These are phyloP conservation scores for Lactifluus volemus DNA, from an alignment of 768 basidiomycete genomes.

Conservation along the genomic window DNA sequence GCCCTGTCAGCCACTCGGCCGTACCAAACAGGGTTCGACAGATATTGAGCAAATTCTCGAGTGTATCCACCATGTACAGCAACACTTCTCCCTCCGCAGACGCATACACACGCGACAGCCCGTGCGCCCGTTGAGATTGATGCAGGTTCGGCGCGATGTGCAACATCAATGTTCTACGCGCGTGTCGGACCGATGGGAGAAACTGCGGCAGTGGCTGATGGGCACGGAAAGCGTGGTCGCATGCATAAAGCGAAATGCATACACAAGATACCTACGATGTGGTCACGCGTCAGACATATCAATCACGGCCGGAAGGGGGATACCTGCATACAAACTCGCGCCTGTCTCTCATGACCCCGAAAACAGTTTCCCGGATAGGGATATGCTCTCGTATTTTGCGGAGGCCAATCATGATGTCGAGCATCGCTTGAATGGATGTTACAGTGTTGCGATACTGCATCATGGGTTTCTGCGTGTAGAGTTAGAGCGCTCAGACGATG, in stretches of 20 bases:
- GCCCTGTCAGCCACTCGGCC: constrained; percentile 33
- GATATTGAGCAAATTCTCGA: constrained; percentile 34
- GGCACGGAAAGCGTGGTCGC: constrained; percentile 39
- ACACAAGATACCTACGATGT: constrained; percentile 34
- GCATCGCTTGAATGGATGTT: constrained; percentile 31
- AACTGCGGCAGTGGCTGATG: constrained; percentile 43
- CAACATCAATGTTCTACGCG: constrained; percentile 29
- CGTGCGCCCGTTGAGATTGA: constrained; percentile 24
- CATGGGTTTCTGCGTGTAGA: constrained; percentile 35
- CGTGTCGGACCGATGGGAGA: constrained; percentile 37
- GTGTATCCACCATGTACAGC: constrained; percentile 33
- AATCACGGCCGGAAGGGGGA: background rate
- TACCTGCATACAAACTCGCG: constrained; percentile 32
- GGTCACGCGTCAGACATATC: background rate
- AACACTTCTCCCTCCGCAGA: constrained; percentile 38
- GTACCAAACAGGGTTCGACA: constrained; percentile 38
- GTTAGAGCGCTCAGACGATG: background rate
- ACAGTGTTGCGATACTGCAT: constrained; percentile 34
- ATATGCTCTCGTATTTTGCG: constrained; percentile 42
- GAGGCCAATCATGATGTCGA: constrained; percentile 38
- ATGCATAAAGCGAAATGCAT: constrained; percentile 40
- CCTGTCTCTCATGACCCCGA: constrained; percentile 31
- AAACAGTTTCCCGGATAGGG: constrained; percentile 35
- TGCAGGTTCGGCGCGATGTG: constrained; percentile 30
- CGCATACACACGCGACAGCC: constrained; percentile 33